phyloP scores from a whole-genome alignment of 352 stramenopile genomes.

The Globisporangium yorkense region DNA sequence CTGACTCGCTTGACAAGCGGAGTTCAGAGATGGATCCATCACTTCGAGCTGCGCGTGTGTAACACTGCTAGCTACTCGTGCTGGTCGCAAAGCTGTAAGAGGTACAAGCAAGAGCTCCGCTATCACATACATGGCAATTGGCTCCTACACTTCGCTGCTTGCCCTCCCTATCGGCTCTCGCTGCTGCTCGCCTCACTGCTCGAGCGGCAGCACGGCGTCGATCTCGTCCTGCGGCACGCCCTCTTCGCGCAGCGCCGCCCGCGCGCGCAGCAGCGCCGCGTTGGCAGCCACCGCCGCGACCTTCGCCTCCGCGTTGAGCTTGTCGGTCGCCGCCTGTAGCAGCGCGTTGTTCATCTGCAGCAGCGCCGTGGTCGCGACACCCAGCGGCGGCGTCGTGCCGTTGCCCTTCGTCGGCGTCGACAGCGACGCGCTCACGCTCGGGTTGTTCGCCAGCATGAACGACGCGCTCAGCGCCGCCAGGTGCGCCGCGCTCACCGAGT shows the following conservation, averaged over 20 bases:
- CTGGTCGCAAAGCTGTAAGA: no score
- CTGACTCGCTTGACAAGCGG: no score
- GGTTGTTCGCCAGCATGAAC: constrained; percentile 9
- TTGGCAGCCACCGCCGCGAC: constrained; percentile 9
- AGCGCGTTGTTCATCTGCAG: constrained; percentile 13
- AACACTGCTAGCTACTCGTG: no score
- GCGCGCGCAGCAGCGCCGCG: constrained; percentile 14
- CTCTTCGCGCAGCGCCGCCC: constrained; percentile 11
- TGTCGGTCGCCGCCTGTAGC: constrained; percentile 13
- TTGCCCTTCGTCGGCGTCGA: neutral
- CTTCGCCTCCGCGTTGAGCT: constrained; percentile 13
- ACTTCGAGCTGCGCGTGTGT: no score
- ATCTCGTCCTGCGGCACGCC: constrained; percentile 14
- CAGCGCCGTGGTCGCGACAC: constrained; percentile 7
- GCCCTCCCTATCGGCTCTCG: no score
- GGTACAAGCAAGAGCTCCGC: no score
- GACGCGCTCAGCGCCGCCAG: constrained; percentile 8
- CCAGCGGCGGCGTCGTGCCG: neutral
- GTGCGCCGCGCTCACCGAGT: neutral
- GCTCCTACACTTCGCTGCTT: neutral
- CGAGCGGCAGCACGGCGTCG: constrained; percentile 12
- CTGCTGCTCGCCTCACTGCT: neutral
- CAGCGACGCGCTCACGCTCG: neutral
- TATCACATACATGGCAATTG: no score
- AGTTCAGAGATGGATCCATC: no score